Evolutionary conservation across 352 stramenopile species (phyloP).

Genomic region (Phytophthora aleatoria): DNA sequence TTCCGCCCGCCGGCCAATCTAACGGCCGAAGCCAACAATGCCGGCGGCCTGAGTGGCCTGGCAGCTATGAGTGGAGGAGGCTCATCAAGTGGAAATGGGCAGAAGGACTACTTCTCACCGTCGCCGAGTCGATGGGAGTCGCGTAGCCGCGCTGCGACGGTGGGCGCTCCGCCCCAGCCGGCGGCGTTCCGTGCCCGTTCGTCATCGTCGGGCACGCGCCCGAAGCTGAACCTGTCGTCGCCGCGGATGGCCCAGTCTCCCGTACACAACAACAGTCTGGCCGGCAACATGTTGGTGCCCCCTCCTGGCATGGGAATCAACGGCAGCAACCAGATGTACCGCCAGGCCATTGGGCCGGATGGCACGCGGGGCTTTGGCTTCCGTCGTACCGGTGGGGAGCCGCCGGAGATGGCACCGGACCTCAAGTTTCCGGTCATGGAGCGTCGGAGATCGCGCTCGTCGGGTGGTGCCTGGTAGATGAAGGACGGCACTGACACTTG

Average conservation of each 20-base stretch:
- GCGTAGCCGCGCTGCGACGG: slow-evolving; percentile 62
- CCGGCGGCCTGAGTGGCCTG: slow-evolving; percentile 22
- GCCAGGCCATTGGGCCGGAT: slow-evolving; percentile 78
- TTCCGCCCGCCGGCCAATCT: slow-evolving; percentile 76
- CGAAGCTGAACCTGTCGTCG: slow-evolving; percentile 67
- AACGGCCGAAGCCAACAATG: slow-evolving; percentile 38
- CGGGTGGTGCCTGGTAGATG: slow-evolving; percentile 51
- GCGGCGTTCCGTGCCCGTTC: slow-evolving; percentile 58
- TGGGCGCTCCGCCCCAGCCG: slow-evolving; percentile 44
- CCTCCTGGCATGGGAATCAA: slow-evolving; percentile 50
- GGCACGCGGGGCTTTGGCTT: slow-evolving; percentile 82
- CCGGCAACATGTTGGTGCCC: slow-evolving; percentile 29
- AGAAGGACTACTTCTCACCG: slow-evolving; percentile 65
- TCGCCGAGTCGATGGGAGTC: slow-evolving; percentile 61
- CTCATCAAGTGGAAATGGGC: slow-evolving; percentile 43
- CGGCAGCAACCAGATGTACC: slow-evolving; percentile 67
- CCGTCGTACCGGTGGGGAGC: slow-evolving; percentile 56
- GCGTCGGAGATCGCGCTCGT: slow-evolving; percentile 79
- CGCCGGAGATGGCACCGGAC: slow-evolving; percentile 59
- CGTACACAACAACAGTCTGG: slow-evolving; percentile 38
- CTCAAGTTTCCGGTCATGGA: slow-evolving; percentile 68
- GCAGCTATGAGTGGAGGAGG: slow-evolving; percentile 23
- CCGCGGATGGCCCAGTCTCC: slow-evolving; percentile 61
- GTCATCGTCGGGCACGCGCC: slow-evolving; percentile 62
- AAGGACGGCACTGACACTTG: slow-evolving; percentile 20